phyloP scores from a whole-genome alignment of 345 rosid species.

The Lenwebbia sp. region DNA sequence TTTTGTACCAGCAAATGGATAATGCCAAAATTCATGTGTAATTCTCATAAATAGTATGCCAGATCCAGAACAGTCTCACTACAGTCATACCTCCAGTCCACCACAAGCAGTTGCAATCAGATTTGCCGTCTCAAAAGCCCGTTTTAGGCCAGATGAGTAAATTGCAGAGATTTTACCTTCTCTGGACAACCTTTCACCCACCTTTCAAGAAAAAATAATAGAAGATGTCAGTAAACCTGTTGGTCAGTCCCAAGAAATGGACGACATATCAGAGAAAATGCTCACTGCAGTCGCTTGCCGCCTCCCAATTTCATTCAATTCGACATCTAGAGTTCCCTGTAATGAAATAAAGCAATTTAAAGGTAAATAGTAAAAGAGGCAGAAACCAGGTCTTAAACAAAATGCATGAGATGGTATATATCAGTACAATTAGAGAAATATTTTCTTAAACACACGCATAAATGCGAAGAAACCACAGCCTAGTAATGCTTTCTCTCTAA shows the following conservation, averaged over 20 bases:
- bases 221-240: background rate
- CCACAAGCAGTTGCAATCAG: constrained; percentile 56
- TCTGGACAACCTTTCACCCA: constrained; percentile 52
- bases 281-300: constrained; percentile 60
- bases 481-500: background rate
- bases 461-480: background rate
- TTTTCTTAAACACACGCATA: background rate
- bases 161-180: constrained; percentile 51
- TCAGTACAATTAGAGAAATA: background rate
- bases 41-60: background rate
- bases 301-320: constrained; percentile 68
- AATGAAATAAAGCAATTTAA: background rate
- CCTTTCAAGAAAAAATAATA: constrained; percentile 19
- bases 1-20: background rate
- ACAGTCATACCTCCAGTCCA: constrained; percentile 34
- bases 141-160: constrained; percentile 79
- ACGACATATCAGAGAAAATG: background rate
- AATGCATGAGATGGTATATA: background rate
- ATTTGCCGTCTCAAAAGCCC: constrained; percentile 76
- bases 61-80: background rate
- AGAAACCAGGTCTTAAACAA: background rate
- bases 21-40: background rate
- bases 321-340: constrained; percentile 83
- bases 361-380: background rate
- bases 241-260: background rate